Conservation (phyloP, 2,329 filamentous ascomycete species). For the Beauveria varroae region DNA sequence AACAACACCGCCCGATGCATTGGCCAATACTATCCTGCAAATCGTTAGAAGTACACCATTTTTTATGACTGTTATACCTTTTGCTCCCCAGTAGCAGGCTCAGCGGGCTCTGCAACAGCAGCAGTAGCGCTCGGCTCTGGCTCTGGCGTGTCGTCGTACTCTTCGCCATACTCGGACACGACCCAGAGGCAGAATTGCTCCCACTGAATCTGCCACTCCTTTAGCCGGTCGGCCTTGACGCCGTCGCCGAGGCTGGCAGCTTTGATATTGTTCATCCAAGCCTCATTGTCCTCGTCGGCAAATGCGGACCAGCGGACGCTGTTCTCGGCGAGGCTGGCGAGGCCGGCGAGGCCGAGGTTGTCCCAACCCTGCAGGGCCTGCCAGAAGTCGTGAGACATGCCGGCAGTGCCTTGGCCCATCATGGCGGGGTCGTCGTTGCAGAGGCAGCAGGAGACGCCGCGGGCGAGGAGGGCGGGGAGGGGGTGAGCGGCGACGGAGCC, state of each 20-base stretch:
- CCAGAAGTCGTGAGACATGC: conserved; percentile 91
- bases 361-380: conserved; percentile 87
- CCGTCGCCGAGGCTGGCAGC: conserved; percentile 66
- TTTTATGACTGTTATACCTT: background rate
- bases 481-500: conserved; percentile 71
- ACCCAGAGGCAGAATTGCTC: conserved; percentile 90
- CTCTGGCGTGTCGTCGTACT: conserved; percentile 42
- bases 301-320: conserved; percentile 85
- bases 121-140: conserved; percentile 8
- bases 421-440: conserved; percentile 91
- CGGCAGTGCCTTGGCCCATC: conserved; percentile 71
- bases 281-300: conserved; percentile 64
- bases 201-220: conserved; percentile 75
- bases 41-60: no score
- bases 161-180: conserved; percentile 63
- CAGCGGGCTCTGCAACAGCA: background rate
- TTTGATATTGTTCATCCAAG: conserved; percentile 67
- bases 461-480: conserved; percentile 73
- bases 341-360: conserved; percentile 78
- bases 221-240: conserved; percentile 62
- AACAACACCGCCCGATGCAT: background rate
- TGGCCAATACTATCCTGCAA: background rate
- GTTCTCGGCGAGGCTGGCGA: conserved; percentile 86
- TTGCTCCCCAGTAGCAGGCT: background rate
- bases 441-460: conserved; percentile 75